Evolutionary conservation across 345 rosid species (phyloP), one percentile per base, ranked within the genome.

Genomic region (Tarenaya hassleriana): DNA sequence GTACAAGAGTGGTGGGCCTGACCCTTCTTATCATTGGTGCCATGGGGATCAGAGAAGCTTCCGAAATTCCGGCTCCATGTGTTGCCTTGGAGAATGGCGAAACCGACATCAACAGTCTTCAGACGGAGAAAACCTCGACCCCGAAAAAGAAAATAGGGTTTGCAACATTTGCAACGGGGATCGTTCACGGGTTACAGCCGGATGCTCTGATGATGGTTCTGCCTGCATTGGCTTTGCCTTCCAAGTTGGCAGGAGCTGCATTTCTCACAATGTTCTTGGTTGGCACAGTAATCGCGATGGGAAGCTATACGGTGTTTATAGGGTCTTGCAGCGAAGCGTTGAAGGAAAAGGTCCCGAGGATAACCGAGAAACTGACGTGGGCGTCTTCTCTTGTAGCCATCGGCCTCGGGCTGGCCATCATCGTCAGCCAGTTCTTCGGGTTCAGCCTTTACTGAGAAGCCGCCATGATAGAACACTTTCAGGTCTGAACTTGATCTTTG

Each of bases 161-260:
- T 64, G 96, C 98, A 0, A 92, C 96, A 46, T 88, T 92, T 51
- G 96, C 95, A 7, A 92, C 98, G 0, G 98, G 98, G 39, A 84
- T 92, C 15, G 78, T 92, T 58, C 96, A 92, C 0, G 98, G 98
- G 15, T 60, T 92, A 56, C 96, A 92, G 55, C 98, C 98, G 0
- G 98, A 92, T 62, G 98, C 98, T 7, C 59, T 88, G 57, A 82
- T 92, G 98, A 92, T 92, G 86, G 84, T 92, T 29, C 70, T 92
- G 66, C 96, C 98, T 4, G 96, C 98, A 15, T 80, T 92, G 1
- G 98, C 98, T 17, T 73, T 92, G 67, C 98, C 98, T 60, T 92
- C 98, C 24, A 82, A 95, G 5, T 9, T 83, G 40, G 96, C 94
- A 0, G 94, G 98, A 33, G 94, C 94, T 47, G 95, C 94, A 4